These are phyloP conservation scores for Bonia amplexicaulis DNA, from an alignment of 176 grass and related monocot genomes.

Conservation along the genomic window DNA sequence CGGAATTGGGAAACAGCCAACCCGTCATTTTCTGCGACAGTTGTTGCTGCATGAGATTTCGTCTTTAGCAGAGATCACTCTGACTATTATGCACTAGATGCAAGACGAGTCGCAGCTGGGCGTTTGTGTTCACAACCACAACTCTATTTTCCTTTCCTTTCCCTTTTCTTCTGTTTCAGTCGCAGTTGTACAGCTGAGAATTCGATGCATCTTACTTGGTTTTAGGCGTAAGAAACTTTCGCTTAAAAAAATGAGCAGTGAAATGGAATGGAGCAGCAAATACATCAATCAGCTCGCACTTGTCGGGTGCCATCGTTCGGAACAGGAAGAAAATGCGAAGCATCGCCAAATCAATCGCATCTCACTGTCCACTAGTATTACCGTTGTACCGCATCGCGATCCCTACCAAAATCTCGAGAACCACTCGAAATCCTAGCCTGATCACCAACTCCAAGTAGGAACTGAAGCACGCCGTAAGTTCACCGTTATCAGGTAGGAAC, in stretches of 20 bases:
- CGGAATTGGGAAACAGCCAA: background rate
- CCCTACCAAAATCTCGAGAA: background rate
- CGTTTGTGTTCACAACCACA: background rate
- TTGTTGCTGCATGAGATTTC: background rate
- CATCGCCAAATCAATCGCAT: background rate
- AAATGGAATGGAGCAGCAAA: background rate
- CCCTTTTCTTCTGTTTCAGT: background rate
- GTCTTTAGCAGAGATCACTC: background rate
- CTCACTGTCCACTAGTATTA: background rate
- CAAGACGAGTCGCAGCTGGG: background rate
- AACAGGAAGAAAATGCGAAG: too few species aligned
- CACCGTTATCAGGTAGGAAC: background rate
- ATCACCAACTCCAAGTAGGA: background rate
- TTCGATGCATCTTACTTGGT: background rate
- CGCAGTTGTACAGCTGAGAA: background rate
- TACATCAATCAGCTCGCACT: background rate
- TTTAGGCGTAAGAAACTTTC: background rate
- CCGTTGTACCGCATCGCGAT: background rate
- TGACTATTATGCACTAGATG: background rate
- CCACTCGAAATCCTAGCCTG: background rate
- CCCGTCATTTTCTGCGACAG: slow-evolving; percentile 2
- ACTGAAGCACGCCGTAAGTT: background rate
- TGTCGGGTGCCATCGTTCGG: too few species aligned
- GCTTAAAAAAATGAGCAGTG: background rate
- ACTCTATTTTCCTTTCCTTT: background rate